Percentiles rank a stretch among this genome's conserved stretches.
These are phyloP conservation scores for Actinomortierella wolfii DNA, from an alignment of 371 early-diverging fungal species.

Conservation along the genomic window DNA sequence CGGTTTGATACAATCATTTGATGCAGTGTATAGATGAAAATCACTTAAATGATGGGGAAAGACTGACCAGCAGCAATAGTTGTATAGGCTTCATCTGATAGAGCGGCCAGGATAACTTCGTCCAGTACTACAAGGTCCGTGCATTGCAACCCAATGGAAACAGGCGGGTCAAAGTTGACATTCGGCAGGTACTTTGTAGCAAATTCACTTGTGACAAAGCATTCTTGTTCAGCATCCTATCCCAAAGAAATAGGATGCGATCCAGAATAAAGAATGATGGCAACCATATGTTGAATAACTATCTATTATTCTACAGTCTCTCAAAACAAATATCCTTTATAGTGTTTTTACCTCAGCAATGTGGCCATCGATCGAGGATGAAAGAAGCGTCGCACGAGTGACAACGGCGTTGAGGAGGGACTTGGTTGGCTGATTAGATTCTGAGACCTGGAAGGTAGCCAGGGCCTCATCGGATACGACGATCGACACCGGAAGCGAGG, in stretches of 20 bases:
- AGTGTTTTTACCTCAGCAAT: constrained; percentile 24
- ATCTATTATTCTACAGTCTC: too few relatives aligned
- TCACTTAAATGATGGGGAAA: too few relatives aligned
- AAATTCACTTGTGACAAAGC: constrained; percentile 38
- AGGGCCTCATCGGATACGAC: constrained; percentile 26
- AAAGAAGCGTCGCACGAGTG: constrained; percentile 33
- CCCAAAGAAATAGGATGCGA: background rate
- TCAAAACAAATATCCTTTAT: too few relatives aligned
- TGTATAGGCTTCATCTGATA: constrained; percentile 58
- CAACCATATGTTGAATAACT: too few relatives aligned
- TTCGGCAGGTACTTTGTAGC: constrained; percentile 28
- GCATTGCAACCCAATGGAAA: constrained; percentile 45
- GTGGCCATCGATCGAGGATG: constrained; percentile 45
- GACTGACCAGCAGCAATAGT: constrained; percentile 56
- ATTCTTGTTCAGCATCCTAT: constrained; percentile 31
- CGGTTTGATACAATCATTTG: background rate
- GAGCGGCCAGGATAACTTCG: constrained; percentile 68
- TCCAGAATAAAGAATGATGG: too few relatives aligned
- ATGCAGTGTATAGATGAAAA: background rate
- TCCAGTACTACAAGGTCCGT: constrained; percentile 63
- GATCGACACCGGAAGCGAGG: constrained; percentile 47
- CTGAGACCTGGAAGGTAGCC: constrained; percentile 5
- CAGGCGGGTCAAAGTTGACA: constrained; percentile 17
- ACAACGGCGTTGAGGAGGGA: constrained; percentile 22
- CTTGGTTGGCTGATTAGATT: constrained; percentile 1